Evolutionary conservation across 768 basidiomycete species (phyloP).

Genomic region (Leucocoprinus sp.): DNA sequence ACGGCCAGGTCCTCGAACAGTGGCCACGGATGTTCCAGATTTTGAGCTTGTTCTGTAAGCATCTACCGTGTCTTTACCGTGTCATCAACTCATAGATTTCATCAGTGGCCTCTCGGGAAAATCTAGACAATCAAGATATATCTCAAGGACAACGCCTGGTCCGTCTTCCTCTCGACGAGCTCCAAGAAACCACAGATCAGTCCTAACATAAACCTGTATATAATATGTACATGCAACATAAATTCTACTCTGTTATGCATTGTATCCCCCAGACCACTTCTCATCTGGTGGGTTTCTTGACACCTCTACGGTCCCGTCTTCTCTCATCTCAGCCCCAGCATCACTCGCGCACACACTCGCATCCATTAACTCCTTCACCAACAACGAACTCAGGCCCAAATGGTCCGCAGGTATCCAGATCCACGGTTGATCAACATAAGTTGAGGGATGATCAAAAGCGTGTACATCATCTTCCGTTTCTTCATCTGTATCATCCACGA

Average conservation of each 20-base stretch:
- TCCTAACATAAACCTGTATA: conserved; percentile 3
- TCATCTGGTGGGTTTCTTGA: conserved; percentile 38
- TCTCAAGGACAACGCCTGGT: conserved; percentile 54
- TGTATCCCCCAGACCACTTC: conserved; percentile 32
- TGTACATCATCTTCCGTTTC: conserved; percentile 30
- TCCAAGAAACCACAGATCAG: conserved; percentile 29
- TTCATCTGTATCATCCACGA: conserved; percentile 23
- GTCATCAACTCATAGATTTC: background rate
- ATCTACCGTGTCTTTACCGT: background rate
- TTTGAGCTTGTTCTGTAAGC: conserved; percentile 53
- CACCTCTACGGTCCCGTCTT: conserved; percentile 35
- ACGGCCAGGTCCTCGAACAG: conserved; percentile 69
- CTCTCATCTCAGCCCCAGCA: conserved; percentile 35
- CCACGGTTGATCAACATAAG: conserved; percentile 36
- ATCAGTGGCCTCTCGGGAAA: conserved; percentile 43
- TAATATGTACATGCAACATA: too few relatives aligned
- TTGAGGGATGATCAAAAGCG: conserved; percentile 42
- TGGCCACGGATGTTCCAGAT: conserved; percentile 84
- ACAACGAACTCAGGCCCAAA: conserved; percentile 32
- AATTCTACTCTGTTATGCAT: conserved; percentile 17
- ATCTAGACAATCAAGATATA: conserved; percentile 17
- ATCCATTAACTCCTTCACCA: conserved; percentile 28
- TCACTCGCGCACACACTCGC: conserved; percentile 37
- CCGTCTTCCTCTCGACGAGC: conserved; percentile 64
- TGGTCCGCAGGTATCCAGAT: conserved; percentile 39